Conservation (phyloP, 2,329 filamentous ascomycete genomes). For the Mycosphaerella sp. region DNA sequence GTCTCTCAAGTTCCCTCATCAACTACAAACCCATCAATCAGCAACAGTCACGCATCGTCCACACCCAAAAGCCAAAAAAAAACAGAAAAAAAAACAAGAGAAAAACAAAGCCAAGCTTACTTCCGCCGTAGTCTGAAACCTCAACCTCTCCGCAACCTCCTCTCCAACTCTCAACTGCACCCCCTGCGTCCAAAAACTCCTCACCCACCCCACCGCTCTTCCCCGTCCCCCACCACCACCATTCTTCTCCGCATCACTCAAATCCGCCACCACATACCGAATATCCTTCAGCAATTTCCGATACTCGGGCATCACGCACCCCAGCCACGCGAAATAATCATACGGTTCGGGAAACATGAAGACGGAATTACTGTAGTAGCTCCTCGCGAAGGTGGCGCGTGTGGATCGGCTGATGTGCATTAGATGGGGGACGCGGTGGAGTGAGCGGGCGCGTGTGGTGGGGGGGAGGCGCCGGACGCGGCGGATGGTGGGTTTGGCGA, state of each 20-base stretch:
- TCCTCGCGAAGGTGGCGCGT: neutral
- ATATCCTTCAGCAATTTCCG: neutral
- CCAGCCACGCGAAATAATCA: neutral
- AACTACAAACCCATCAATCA: neutral
- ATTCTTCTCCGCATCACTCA: neutral
- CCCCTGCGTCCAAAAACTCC: constrained; percentile 1
- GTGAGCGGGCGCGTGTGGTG: too few species aligned
- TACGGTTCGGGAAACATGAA: neutral
- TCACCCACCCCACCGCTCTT: neutral
- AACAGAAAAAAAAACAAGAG: too few species aligned
- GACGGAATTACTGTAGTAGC: neutral
- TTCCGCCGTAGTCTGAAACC: constrained; percentile 1
- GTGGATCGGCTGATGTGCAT: neutral
- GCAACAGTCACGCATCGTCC: too few species aligned
- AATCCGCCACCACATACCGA: neutral
- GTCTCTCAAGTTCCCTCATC: neutral
- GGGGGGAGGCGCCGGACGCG: neutral
- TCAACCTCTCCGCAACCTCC: constrained; percentile 2
- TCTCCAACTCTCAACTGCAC: constrained; percentile 1
- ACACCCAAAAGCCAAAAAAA: too few species aligned
- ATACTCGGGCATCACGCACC: neutral
- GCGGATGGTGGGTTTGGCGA: neutral
- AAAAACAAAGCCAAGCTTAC: neutral
- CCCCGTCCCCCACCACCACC: neutral
- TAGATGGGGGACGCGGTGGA: neutral